phyloP scores from a whole-genome alignment of 1,139 yeast genomes.

The Saccharomyces uvarum region DNA sequence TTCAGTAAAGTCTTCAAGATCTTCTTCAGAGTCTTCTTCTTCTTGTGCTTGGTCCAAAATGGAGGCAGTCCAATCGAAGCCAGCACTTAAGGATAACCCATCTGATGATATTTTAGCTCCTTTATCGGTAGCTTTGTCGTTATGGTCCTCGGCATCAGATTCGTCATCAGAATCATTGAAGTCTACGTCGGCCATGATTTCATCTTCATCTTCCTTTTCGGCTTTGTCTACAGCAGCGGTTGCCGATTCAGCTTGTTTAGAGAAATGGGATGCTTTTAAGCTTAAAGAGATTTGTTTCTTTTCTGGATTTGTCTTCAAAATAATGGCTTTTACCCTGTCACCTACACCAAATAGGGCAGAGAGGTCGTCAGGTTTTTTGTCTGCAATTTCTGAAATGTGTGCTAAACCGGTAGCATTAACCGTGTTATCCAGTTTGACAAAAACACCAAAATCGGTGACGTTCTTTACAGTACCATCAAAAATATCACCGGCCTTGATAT shows the following conservation, averaged over 20 bases:
- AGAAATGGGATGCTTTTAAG: slow-evolving; percentile 5
- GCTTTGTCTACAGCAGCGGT: slow-evolving; percentile 29
- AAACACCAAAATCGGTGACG: slow-evolving; percentile 85
- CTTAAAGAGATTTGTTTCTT: slow-evolving; percentile 45
- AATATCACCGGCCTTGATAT: slow-evolving; percentile 60
- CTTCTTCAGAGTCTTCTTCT: slow-evolving; percentile 46
- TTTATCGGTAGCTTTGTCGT: slow-evolving; percentile 9
- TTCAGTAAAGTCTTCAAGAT: slow-evolving; percentile 46
- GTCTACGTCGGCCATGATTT: slow-evolving; percentile 23
- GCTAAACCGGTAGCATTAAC: slow-evolving; percentile 76
- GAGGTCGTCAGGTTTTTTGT: slow-evolving; percentile 46
- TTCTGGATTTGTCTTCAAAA: slow-evolving; percentile 52
- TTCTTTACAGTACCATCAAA: slow-evolving; percentile 71
- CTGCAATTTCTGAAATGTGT: slow-evolving; percentile 81
- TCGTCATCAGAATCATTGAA: slow-evolving; percentile 18
- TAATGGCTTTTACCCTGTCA: slow-evolving; percentile 79
- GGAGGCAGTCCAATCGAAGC: slow-evolving; percentile 92
- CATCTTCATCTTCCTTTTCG: slow-evolving; percentile 28
- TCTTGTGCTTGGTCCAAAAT: slow-evolving; percentile 72
- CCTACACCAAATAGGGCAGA: slow-evolving; percentile 70
- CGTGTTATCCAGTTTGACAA: slow-evolving; percentile 72
- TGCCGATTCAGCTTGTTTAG: slow-evolving; percentile 17
- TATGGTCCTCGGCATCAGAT: slow-evolving; percentile 17
- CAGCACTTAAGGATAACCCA: slow-evolving; percentile 65
- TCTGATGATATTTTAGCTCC: slow-evolving; percentile 27